Evolutionary conservation across 306 rosid genomes (phyloP).

Genomic region (Pterocarpus macrocarpus): DNA sequence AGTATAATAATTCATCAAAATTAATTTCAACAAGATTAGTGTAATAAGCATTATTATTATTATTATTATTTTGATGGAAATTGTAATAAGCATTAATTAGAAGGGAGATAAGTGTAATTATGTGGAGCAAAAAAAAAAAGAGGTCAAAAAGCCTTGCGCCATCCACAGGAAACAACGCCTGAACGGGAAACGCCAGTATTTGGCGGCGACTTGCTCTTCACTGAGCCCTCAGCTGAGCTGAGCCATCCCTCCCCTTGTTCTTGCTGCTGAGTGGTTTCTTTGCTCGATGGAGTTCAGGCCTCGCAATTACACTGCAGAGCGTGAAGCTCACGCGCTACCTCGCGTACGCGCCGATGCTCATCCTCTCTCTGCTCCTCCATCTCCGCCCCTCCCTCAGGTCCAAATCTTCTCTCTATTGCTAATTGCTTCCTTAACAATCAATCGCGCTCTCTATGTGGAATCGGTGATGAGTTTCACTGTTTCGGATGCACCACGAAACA

Average conservation of each 20-base stretch:
- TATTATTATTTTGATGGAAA: too few species aligned
- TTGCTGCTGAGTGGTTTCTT: not conserved
- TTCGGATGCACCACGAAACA: not conserved
- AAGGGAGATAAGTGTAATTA: too few species aligned
- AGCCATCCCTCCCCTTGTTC: not conserved
- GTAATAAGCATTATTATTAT: too few species aligned
- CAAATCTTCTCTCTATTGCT: not conserved
- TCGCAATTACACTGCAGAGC: slow-evolving; percentile 73
- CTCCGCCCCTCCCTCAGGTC: slow-evolving; percentile 62
- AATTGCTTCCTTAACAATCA: not conserved
- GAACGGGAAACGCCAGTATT: not conserved
- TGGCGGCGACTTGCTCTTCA: not conserved
- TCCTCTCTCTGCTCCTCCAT: slow-evolving; percentile 62
- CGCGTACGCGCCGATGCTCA: slow-evolving; percentile 64
- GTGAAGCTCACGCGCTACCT: slow-evolving; percentile 66
- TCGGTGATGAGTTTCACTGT: not conserved
- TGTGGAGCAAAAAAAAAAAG: too few species aligned
- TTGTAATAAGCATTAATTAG: too few species aligned
- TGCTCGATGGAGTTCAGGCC: slow-evolving; percentile 83
- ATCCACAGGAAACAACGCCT: not conserved
- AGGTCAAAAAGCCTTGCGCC: too few species aligned
- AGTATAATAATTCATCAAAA: too few species aligned
- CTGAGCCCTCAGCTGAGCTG: not conserved
- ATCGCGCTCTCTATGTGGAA: not conserved
- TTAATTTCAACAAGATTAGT: too few species aligned